Conservation (phyloP, 345 rosid species). For the Physaria fendleri region DNA sequence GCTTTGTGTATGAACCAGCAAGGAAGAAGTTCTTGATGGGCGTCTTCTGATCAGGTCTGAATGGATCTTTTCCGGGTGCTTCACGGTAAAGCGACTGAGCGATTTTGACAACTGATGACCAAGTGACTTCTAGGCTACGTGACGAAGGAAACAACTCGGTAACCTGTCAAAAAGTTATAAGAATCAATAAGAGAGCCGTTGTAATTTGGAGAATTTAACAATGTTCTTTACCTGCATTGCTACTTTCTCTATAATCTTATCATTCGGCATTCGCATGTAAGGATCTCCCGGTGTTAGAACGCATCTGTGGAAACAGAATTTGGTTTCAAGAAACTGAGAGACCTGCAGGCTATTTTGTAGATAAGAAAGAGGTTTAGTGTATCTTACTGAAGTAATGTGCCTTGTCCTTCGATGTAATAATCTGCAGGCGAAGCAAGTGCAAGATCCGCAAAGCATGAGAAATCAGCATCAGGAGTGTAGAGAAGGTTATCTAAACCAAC, state of each 20-base stretch:
- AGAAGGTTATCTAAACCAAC: slow-evolving; percentile 88
- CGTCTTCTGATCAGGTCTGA: slow-evolving; percentile 94
- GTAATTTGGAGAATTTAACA: not conserved
- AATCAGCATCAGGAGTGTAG: slow-evolving; percentile 97
- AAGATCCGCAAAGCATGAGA: slow-evolving; percentile 94
- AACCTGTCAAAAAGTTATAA: slow-evolving; percentile 43
- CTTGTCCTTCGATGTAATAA: slow-evolving; percentile 93
- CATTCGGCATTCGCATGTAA: slow-evolving; percentile 80
- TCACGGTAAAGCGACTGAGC: slow-evolving; percentile 94
- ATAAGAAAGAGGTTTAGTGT: not conserved
- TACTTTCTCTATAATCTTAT: slow-evolving; percentile 77
- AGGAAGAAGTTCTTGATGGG: slow-evolving; percentile 90
- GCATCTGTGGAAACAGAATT: slow-evolving; percentile 45
- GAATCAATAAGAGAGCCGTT: slow-evolving; percentile 1
- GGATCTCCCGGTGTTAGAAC: slow-evolving; percentile 97
- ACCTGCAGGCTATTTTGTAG: not conserved
- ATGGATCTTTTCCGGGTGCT: slow-evolving; percentile 95
- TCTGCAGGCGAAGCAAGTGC: slow-evolving; percentile 90
- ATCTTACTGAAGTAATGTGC: slow-evolving; percentile 93
- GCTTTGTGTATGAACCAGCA: slow-evolving; percentile 92
- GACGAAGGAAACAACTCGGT: slow-evolving; percentile 77
- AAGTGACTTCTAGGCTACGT: slow-evolving; percentile 68
- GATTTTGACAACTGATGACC: slow-evolving; percentile 96
- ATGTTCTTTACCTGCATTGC: slow-evolving; percentile 62
- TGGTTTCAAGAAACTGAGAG: slow-evolving; percentile 2